These are phyloP conservation scores for Suillus spraguei DNA, from an alignment of 768 basidiomycete genomes.

Conservation along the genomic window DNA sequence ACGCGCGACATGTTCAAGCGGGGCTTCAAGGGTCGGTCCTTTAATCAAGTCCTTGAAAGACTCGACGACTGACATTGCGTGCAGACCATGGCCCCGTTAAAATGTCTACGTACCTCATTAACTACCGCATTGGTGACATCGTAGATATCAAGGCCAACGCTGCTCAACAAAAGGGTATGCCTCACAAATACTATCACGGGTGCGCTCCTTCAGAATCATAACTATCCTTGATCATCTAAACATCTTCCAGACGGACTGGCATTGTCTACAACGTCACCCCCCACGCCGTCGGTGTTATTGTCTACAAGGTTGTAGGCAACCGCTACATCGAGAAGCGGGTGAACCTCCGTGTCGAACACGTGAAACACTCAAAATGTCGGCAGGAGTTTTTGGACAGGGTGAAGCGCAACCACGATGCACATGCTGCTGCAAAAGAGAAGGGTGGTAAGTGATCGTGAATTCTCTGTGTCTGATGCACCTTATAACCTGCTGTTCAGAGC, in stretches of 20 bases:
- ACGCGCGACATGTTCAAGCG: slow-evolving; percentile 99
- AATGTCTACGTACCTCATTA: slow-evolving; percentile 90
- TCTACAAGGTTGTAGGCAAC: slow-evolving; percentile 98
- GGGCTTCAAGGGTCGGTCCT: slow-evolving; percentile 88
- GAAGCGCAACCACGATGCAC: slow-evolving; percentile 85
- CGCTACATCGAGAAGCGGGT: slow-evolving; percentile 99
- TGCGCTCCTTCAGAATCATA: slow-evolving; percentile 42
- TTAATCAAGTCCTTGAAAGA: slow-evolving; percentile 18
- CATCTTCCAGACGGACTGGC: slow-evolving; percentile 79
- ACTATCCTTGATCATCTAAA: neutral
- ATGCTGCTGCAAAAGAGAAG: slow-evolving; percentile 85
- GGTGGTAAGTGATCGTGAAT: slow-evolving; percentile 54
- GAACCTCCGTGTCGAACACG: slow-evolving; percentile 96
- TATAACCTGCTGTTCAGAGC: slow-evolving; percentile 49
- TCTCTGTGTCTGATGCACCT: neutral
- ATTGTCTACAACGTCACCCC: slow-evolving; percentile 99
- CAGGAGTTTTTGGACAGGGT: slow-evolving; percentile 98
- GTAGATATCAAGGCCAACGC: slow-evolving; percentile 99
- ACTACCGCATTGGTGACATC: slow-evolving; percentile 96
- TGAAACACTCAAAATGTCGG: slow-evolving; percentile 95
- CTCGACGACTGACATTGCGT: slow-evolving; percentile 6
- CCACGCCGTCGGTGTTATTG: slow-evolving; percentile 92
- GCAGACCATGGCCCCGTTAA: slow-evolving; percentile 88
- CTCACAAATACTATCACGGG: slow-evolving; percentile 99
- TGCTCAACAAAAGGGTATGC: slow-evolving; percentile 99